Base-by-base conservation (phyloP, 1,139 yeast genomes). In the Pichia sp. region DNA sequence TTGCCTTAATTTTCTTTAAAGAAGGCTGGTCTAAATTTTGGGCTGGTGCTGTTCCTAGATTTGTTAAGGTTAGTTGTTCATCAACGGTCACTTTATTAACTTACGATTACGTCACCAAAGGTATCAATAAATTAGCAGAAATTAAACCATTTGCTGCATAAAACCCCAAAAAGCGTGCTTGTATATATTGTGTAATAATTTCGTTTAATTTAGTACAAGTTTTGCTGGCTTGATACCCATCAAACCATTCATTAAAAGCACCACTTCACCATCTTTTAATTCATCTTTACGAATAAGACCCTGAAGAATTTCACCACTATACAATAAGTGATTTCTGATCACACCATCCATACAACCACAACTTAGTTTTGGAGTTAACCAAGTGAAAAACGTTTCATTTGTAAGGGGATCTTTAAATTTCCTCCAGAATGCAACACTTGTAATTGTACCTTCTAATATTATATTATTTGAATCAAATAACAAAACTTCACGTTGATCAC, bases 291-390 rank as follows among this genome's bases (percentile, higher is more conserved):
- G 60, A 1, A 90, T 67, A 13, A 75, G 80, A 62, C 87, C 96
- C 48, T 73, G 73, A 25, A 44, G 29, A 1, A 91, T 70, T 43
- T 73, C 63, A 3, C 78, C 77, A 47, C 80, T 77, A 19, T 75
- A 69, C 22, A 93, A 65, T 47, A 93, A 68, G 64, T 76, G 78
- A 56, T 82, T 82, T 59, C 98, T 75, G 62, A 82, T 80, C 0
- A 87, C 93, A 10, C 98, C 98, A 69, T 91, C 85, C 49, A 91
- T 73, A 63, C 96, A 88, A 0, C 98, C 99, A 14, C 83, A 72
- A 2, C 81, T 73, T 43, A 90, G 70, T 30, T 76, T 72, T 1
- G 99, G 99, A 0, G 98, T 93, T 4, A 83, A 70, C 95, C 96
- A 93, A 39, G 67, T 67, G 44, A 75, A 79, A 5, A 66, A 69